phyloP scores from a whole-genome alignment of 805 yeast species.

The Candida mattraensis region DNA sequence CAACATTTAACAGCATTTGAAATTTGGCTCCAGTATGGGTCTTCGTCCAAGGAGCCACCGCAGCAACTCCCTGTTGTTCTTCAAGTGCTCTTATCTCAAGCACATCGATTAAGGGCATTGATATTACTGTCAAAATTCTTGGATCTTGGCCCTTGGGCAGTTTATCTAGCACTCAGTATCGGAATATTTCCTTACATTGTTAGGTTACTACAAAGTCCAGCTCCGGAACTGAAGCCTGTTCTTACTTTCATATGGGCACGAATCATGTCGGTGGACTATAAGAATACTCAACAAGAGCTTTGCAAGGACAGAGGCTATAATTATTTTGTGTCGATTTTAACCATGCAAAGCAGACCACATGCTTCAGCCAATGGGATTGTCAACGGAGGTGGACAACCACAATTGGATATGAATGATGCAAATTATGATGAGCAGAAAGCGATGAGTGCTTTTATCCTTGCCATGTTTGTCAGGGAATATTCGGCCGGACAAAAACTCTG shows the following conservation, averaged over 20 bases:
- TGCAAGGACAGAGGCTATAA: constrained; percentile 88
- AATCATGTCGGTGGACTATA: constrained; percentile 92
- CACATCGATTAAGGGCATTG: constrained; percentile 87
- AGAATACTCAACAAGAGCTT: constrained; percentile 86
- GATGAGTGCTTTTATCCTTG: constrained; percentile 87
- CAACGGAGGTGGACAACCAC: constrained; percentile 9
- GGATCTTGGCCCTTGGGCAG: constrained; percentile 98
- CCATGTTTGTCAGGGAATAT: constrained; percentile 81
- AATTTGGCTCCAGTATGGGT: constrained; percentile 90
- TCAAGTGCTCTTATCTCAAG: constrained; percentile 91
- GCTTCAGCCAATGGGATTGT: constrained; percentile 1
- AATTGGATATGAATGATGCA: constrained; percentile 35
- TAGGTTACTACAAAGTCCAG: constrained; percentile 88
- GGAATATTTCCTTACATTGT: constrained; percentile 96
- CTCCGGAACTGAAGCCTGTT: constrained; percentile 92
- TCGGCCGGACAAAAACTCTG: constrained; percentile 78
- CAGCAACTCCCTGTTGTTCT: constrained; percentile 93
- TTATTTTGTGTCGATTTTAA: constrained; percentile 80
- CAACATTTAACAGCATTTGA: constrained; percentile 96
- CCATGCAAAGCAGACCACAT: constrained; percentile 36
- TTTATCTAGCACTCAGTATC: constrained; percentile 84
- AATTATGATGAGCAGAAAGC: constrained; percentile 86
- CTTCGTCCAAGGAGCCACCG: constrained; percentile 82
- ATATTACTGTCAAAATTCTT: constrained; percentile 80
- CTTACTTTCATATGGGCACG: constrained; percentile 97